These are phyloP conservation scores for Leishmania guyanensis DNA, from an alignment of 208 protist species.

Conservation along the genomic window DNA sequence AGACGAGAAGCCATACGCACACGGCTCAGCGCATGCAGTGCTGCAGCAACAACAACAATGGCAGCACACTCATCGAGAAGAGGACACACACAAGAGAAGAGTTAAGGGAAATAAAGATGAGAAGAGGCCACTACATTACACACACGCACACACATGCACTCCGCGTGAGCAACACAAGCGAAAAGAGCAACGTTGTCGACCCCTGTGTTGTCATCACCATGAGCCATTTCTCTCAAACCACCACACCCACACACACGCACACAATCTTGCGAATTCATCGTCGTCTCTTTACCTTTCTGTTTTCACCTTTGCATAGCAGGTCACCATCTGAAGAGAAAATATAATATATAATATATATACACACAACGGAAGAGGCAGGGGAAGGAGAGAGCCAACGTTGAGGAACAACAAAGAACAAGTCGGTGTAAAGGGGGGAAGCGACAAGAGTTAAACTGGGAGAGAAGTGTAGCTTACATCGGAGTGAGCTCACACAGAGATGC, in stretches of 20 bases:
- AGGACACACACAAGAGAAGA: not conserved
- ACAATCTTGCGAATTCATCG: not conserved
- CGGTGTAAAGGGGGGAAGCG: not conserved
- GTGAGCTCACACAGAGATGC: not conserved
- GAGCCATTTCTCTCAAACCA: not conserved
- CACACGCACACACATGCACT: not conserved
- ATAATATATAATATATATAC: not conserved
- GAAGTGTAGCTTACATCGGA: constrained; percentile 7
- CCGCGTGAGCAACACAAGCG: not conserved
- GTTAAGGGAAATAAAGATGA: not conserved
- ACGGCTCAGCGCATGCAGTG: not conserved
- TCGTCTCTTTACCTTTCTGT: not conserved
- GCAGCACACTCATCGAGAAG: not conserved
- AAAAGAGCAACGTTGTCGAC: not conserved
- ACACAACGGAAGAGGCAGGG: not conserved
- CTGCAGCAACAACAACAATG: not conserved
- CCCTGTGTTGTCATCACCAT: not conserved
- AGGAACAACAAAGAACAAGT: not conserved
- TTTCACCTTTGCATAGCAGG: not conserved
- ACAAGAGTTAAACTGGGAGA: not conserved
- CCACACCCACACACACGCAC: not conserved
- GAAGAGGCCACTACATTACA: not conserved
- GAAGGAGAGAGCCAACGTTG: not conserved
- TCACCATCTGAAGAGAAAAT: not conserved
- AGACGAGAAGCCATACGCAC: not conserved